Evolutionary conservation across 2,329 filamentous ascomycete genomes (phyloP).

Genomic region (Lecanicillium sp.): DNA sequence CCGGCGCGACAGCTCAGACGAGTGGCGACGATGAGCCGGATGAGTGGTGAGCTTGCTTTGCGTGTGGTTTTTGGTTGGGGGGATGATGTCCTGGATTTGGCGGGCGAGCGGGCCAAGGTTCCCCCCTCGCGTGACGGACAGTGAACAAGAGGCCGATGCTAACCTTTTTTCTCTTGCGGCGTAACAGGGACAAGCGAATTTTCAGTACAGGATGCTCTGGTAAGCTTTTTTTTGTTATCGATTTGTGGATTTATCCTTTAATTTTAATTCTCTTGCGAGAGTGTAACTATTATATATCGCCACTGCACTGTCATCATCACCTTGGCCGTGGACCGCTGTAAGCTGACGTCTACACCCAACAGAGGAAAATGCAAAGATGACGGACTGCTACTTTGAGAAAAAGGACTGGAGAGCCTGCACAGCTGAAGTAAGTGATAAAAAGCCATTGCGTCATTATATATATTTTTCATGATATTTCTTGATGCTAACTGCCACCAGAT

Average conservation of each 20-base stretch:
- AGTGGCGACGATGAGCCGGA: constrained; percentile 82
- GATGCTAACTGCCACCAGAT: constrained; percentile 52
- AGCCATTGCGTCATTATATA: not conserved
- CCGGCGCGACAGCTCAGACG: constrained; percentile 31
- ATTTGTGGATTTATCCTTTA: too few species aligned
- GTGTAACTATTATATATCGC: not conserved
- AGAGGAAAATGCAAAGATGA: constrained; percentile 89
- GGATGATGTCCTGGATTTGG: not conserved
- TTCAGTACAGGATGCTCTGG: constrained; percentile 92
- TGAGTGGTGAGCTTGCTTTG: constrained; percentile 83
- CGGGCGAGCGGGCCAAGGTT: not conserved
- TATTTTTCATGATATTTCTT: not conserved
- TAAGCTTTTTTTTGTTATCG: constrained; percentile 37
- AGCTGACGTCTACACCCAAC: constrained; percentile 5
- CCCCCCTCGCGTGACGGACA: too few species aligned
- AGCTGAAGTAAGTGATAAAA: constrained; percentile 63
- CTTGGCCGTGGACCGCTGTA: not conserved
- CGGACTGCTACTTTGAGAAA: constrained; percentile 92
- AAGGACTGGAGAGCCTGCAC: constrained; percentile 92
- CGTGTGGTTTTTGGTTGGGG: too few species aligned
- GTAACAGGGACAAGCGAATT: constrained; percentile 85
- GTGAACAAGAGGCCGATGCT: constrained; percentile 20
- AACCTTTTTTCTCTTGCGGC: constrained; percentile 12
- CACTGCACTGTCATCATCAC: not conserved
- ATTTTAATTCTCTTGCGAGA: too few species aligned